Evolutionary conservation across 176 grass and related monocot species (phyloP).

Genomic region (Triticum timopheevii): DNA sequence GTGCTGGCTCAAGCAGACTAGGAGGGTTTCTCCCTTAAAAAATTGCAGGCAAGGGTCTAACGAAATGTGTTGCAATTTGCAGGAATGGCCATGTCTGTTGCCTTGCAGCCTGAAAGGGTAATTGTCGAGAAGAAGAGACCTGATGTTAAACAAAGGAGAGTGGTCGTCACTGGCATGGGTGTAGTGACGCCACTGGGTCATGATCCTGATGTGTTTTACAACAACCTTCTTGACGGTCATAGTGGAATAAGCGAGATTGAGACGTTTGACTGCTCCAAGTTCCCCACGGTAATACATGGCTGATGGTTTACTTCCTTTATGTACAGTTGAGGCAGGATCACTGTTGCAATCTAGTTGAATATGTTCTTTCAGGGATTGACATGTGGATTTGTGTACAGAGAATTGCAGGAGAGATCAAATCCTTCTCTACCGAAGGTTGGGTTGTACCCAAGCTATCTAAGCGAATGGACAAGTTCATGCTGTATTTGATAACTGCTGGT

Average conservation of each 20-base stretch:
- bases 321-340: not conserved
- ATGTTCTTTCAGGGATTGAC: conserved; percentile 15
- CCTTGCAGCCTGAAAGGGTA: conserved; percentile 72
- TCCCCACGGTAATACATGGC: conserved; percentile 67
- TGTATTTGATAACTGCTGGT: conserved; percentile 92
- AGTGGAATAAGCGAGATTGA: conserved; percentile 96
- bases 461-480: conserved; percentile 99
- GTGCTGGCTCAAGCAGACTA: conserved; percentile 1
- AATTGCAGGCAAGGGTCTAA: conserved; percentile 13
- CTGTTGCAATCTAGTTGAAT: conserved; percentile 16
- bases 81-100: conserved; percentile 84
- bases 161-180: conserved; percentile 94
- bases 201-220: conserved; percentile 94
- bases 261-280: conserved; percentile 87
- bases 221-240: conserved; percentile 81
- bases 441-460: conserved; percentile 87
- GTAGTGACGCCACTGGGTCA: conserved; percentile 97
- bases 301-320: conserved; percentile 21
- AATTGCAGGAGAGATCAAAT: conserved; percentile 99
- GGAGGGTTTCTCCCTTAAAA: not conserved
- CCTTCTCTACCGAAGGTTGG: conserved; percentile 84
- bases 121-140: conserved; percentile 61
- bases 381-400: conserved; percentile 56
- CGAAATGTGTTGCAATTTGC: conserved; percentile 26
- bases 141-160: conserved; percentile 78